Evolutionary conservation across 2,329 filamentous ascomycete genomes (phyloP).

Genomic region (Thelonectria discophora): DNA sequence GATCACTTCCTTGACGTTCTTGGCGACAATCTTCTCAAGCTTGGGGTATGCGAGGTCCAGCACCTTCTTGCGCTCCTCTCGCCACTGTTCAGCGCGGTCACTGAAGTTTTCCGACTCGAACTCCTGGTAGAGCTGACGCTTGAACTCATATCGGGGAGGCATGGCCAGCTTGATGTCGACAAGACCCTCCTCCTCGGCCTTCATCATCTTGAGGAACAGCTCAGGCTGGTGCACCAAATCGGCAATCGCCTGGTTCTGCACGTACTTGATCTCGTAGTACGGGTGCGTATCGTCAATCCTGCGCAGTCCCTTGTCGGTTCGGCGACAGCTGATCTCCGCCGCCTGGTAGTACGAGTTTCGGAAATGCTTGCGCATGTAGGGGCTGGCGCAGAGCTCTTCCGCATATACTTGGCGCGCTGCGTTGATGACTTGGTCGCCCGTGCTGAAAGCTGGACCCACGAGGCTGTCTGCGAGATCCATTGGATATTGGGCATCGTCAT

Average conservation of each 20-base stretch:
- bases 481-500: slow-evolving; percentile 82
- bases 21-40: slow-evolving; percentile 83
- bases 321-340: slow-evolving; percentile 84
- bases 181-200: slow-evolving; percentile 92
- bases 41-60: slow-evolving; percentile 83
- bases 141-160: slow-evolving; percentile 79
- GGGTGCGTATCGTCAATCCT: slow-evolving; percentile 95
- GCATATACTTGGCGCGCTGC: slow-evolving; percentile 88
- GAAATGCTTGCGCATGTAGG: slow-evolving; percentile 88
- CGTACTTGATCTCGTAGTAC: slow-evolving; percentile 97
- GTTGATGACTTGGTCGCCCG: slow-evolving; percentile 76
- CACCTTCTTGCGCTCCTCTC: slow-evolving; percentile 84
- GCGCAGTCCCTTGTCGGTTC: slow-evolving; percentile 92
- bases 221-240: slow-evolving; percentile 87
- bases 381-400: slow-evolving; percentile 88
- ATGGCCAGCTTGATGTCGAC: slow-evolving; percentile 85
- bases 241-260: slow-evolving; percentile 85
- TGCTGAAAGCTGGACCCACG: slow-evolving; percentile 76
- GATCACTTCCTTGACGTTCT: slow-evolving; percentile 93
- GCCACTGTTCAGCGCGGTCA: slow-evolving; percentile 95
- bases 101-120: slow-evolving; percentile 97
- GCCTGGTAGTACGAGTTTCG: slow-evolving; percentile 83
- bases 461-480: slow-evolving; percentile 88
- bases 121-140: slow-evolving; percentile 77
- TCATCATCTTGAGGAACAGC: slow-evolving; percentile 95